Conservation (phyloP, 139 green algal genomes). For the Chlamydomonas asymmetrica region DNA sequence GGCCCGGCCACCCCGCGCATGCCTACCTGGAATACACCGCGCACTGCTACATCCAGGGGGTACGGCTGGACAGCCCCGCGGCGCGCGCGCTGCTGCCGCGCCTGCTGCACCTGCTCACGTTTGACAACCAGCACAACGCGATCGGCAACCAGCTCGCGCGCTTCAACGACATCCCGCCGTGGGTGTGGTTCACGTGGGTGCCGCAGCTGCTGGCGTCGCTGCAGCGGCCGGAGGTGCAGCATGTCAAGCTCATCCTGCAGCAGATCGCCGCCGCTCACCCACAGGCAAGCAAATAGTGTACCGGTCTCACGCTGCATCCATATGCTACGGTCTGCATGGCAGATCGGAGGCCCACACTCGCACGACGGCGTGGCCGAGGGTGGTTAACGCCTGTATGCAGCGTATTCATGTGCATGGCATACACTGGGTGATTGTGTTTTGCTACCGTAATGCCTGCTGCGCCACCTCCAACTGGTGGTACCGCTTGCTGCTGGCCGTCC, state of each 20-base stretch:
- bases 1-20: background rate
- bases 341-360: too few species aligned
- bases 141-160: constrained; percentile 47
- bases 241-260: constrained; percentile 69
- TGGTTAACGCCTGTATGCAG: too few species aligned
- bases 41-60: constrained; percentile 78
- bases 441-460: too few species aligned
- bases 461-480: too few species aligned
- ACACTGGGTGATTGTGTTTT: too few species aligned
- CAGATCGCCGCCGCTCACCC: constrained; percentile 45
- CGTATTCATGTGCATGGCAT: too few species aligned
- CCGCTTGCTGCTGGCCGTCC: too few species aligned
- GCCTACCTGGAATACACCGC: constrained; percentile 89
- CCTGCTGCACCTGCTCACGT: constrained; percentile 86
- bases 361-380: too few species aligned
- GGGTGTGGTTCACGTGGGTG: constrained; percentile 92
- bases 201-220: constrained; percentile 89
- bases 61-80: constrained; percentile 61
- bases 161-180: constrained; percentile 66
- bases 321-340: too few species aligned
- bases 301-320: background rate
- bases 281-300: constrained; percentile 23
- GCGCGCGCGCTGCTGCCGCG: constrained; percentile 75
- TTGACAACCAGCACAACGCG: constrained; percentile 66
- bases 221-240: constrained; percentile 72